Base-by-base conservation (phyloP, 257 asterid genomes). In the Forsythia viridissima region DNA sequence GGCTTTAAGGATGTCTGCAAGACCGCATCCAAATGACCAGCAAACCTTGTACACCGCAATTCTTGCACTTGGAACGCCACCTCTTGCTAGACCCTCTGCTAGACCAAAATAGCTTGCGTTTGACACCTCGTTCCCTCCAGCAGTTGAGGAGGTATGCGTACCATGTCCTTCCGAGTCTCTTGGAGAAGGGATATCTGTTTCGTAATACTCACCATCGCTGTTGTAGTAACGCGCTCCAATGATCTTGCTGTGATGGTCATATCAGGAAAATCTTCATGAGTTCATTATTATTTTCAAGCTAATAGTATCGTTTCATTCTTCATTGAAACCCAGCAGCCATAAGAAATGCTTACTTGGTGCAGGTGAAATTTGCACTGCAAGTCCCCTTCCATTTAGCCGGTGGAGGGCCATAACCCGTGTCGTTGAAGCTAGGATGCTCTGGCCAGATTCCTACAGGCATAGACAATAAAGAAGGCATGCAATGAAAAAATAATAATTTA, bases 141-240 rank as follows among this genome's bases (percentile, higher is more conserved):
- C 90, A 2, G 93, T 88, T 8, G 95, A 90, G 65, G 95, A 89
- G 1, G 93, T 90, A 84, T 88, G 95, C 12, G 92, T 90, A 8
- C 94, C 94, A 41, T 90, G 94, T 3, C 94, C 94, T 78, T 83
- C 84, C 0, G 88, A 39, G 84, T 90, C 92, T 66, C 89, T 76
- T 3, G 93, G 88, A 9, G 96, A 91, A 5, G 82, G 86, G 5
- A 80, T 81, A 1, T 85, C 89, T 5, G 74, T 73, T 15, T 30
- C 65, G 8, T 38, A 15, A 34, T 65, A 79, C 8, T 20, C 10
- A 8, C 77, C 65, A 0, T 78, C 79, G 24, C 85, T 83, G 78
- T 81, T 83, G 85, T 88, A 88, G 81, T 77, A 85, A 15, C 81
- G 85, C 0, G 91, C 89, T 20, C 91, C 91, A 0, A 85, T 88